Evolutionary conservation across 2,329 filamentous ascomycete genomes (phyloP), one percentile per base, ranked within the genome.

Genomic region (Scedosporium minutisporum): DNA sequence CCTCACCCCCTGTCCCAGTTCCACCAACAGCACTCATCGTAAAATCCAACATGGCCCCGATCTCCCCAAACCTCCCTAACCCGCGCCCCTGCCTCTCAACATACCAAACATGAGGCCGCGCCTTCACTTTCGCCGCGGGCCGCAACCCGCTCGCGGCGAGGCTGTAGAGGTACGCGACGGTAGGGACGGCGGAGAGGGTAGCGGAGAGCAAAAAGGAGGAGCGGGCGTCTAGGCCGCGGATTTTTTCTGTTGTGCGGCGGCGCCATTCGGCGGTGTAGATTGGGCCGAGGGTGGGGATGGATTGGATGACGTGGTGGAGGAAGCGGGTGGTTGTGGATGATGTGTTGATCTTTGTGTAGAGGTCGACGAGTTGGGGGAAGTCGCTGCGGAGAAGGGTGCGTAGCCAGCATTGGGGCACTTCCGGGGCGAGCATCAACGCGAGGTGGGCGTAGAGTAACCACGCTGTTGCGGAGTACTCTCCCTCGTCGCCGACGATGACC

Each of bases 361-460:
- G 62, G 18, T 62, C 64, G 18, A 66, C 25, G 6, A 75, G 66
- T 27, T 66, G 64, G 6, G 68, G 64, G 58, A 67, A 69, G 12
- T 70, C 69, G 57, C 65, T 65, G 21, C 63, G 64, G 44, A 76
- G 65, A 44, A 67, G 67, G 3, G 63, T 67, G 6, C 67, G 68
- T 1, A 82, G 69, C 69, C 77, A 80, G 61, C 79, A 75, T 60
- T 75, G 74, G 3, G 80, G 80, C 3, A 81, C 78, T 12, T 74
- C 69, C 6, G 75, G 73, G 61, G 78, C 75, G 23, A 88, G 77
- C 78, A 95, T 89, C 59, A 97, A 76, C 1, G 85, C 82, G 42
- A 97, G 77, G 71, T 96, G 96, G 10, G 87, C 95, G 68, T 91
- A 84, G 0, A 86, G 87, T 57, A 97, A 73, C 71, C 90, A 96